These are phyloP conservation scores for Pseudopyricularia javanii DNA, from an alignment of 2,329 filamentous ascomycete genomes.

Conservation along the genomic window DNA sequence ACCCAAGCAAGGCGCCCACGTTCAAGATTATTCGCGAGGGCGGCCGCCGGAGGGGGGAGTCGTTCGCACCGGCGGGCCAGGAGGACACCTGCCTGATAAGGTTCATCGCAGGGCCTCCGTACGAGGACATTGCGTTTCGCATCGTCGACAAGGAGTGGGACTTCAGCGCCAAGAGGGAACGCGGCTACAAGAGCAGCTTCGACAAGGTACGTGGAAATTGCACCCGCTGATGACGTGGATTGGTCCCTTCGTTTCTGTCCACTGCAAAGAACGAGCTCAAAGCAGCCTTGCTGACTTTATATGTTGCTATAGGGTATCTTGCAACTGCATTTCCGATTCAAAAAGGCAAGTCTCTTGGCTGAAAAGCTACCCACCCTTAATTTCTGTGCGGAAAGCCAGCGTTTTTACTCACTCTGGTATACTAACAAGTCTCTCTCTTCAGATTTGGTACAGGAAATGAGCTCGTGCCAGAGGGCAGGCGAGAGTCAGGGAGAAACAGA, in stretches of 20 bases:
- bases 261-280: too few species aligned
- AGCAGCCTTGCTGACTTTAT: neutral
- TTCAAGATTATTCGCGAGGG: constrained; percentile 93
- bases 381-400: too few species aligned
- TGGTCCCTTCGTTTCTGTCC: constrained; percentile 5
- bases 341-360: constrained; percentile 54
- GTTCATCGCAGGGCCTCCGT: constrained; percentile 89
- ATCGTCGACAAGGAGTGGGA: constrained; percentile 99
- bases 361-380: neutral
- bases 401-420: neutral
- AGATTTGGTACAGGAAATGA: constrained; percentile 28
- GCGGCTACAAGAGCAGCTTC: constrained; percentile 92
- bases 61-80: constrained; percentile 84
- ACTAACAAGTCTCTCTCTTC: neutral
- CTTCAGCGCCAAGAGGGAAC: constrained; percentile 87
- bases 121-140: constrained; percentile 92
- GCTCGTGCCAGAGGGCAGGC: too few species aligned
- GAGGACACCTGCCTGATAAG: constrained; percentile 95
- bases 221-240: constrained; percentile 5
- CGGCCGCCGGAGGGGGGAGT: constrained; percentile 79
- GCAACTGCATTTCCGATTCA: constrained; percentile 96
- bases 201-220: constrained; percentile 62
- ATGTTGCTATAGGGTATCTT: constrained; percentile 64
- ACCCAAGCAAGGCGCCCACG: constrained; percentile 87
- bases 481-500: neutral